These are phyloP conservation scores for Rhododendron henanense DNA, from an alignment of 148 eudicot species.

Conservation along the genomic window DNA sequence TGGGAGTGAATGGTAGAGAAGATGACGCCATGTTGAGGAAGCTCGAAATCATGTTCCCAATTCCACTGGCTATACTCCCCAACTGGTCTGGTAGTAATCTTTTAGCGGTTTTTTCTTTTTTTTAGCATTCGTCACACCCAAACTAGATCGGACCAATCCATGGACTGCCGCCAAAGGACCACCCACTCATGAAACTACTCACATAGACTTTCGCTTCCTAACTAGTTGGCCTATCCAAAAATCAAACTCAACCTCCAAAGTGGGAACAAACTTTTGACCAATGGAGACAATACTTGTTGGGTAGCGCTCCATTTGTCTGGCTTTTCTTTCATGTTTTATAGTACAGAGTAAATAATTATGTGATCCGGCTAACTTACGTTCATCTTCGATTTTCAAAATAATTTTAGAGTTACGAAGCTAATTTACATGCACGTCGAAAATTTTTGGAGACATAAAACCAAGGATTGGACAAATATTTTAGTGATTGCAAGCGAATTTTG, in stretches of 20 bases:
- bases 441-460: too few relatives aligned
- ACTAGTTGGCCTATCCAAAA: too few relatives aligned
- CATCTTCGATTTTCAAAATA: too few relatives aligned
- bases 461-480: neutral
- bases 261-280: too few relatives aligned
- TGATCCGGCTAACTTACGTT: neutral
- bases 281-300: too few relatives aligned
- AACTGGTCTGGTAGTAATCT: neutral
- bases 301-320: too few relatives aligned
- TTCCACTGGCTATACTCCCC: neutral
- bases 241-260: too few relatives aligned
- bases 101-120: neutral
- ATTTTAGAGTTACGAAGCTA: neutral
- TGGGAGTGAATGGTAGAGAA: constrained; percentile 7
- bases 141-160: too few relatives aligned
- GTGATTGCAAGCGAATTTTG: neutral
- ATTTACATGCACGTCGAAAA: neutral
- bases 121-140: too few relatives aligned
- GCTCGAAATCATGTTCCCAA: constrained; percentile 13
- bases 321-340: neutral
- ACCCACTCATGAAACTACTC: too few relatives aligned
- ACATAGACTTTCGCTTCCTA: too few relatives aligned
- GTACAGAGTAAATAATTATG: neutral
- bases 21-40: constrained; percentile 23
- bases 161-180: too few relatives aligned